A percentile compares a stretch with the other conserved stretches of the same genome.
Evolutionary conservation across 495 filamentous ascomycete species (phyloP).

Genomic region (Trichoderma reesei): DNA sequence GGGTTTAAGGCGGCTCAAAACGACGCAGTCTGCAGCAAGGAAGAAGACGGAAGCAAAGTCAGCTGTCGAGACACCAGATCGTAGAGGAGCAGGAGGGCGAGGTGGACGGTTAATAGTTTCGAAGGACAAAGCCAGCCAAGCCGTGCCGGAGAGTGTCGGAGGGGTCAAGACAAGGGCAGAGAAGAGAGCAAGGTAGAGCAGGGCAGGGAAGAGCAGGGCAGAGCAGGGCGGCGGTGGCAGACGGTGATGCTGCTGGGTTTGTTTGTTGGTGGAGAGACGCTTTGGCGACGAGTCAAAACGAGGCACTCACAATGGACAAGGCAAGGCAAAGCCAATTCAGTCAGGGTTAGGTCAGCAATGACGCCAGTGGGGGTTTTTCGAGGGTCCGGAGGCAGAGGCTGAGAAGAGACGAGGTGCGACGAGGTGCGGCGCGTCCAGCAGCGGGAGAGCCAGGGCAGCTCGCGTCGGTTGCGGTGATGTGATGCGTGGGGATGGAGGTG

Average conservation of each 20-base stretch:
- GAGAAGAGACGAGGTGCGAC: background rate
- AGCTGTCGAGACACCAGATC: background rate
- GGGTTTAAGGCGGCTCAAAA: conserved; percentile 8
- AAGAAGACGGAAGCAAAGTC: background rate
- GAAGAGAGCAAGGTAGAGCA: too few relatives aligned
- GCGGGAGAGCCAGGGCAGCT: background rate
- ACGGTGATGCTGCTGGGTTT: background rate
- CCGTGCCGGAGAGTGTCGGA: too few relatives aligned
- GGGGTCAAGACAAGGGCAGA: too few relatives aligned
- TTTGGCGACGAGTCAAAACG: background rate
- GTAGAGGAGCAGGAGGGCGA: background rate
- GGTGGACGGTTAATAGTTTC: background rate
- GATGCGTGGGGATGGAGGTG: background rate
- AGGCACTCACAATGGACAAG: conserved; percentile 5
- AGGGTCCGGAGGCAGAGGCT: background rate
- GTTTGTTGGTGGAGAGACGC: background rate
- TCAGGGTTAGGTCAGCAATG: conserved; percentile 9
- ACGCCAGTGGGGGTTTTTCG: conserved; percentile 1
- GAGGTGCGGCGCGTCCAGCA: background rate
- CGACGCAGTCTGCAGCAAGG: background rate
- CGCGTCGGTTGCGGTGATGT: background rate
- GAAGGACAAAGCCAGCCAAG: background rate
- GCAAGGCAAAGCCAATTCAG: conserved; percentile 4
- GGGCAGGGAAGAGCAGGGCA: background rate
- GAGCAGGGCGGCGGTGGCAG: background rate